Evolutionary conservation across 2,329 filamentous ascomycete species (phyloP).

Genomic region (Fusarium equiseti): DNA sequence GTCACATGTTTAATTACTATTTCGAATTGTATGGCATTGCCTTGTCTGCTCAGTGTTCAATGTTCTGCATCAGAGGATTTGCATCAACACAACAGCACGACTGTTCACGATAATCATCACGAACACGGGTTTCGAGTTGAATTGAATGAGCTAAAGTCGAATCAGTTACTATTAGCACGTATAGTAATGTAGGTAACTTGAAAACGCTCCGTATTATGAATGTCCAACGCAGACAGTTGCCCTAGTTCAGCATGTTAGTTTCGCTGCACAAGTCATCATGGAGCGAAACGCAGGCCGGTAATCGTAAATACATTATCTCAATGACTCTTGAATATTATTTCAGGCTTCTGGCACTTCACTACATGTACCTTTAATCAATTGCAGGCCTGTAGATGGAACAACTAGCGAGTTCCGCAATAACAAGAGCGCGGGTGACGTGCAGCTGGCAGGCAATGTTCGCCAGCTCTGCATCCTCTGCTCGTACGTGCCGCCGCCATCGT

Average conservation of each 20-base stretch:
- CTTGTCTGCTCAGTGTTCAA: background rate
- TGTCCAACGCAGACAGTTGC: background rate
- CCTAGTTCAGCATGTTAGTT: background rate
- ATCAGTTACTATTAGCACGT: no score
- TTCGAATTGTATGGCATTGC: background rate
- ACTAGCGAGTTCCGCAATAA: background rate
- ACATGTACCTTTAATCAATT: background rate
- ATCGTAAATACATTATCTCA: background rate
- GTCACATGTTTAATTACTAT: background rate
- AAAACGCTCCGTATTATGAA: background rate
- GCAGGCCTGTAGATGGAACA: background rate
- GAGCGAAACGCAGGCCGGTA: background rate
- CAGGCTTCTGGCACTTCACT: background rate
- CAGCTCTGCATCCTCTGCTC: slow-evolving; percentile 3
- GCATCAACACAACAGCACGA: background rate
- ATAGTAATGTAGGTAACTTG: background rate
- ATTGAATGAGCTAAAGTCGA: background rate
- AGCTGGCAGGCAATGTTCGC: slow-evolving; percentile 30
- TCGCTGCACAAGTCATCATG: background rate
- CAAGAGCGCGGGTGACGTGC: background rate
- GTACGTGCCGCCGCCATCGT: no score
- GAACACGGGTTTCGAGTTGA: background rate
- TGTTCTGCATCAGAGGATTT: background rate
- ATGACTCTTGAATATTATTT: background rate
- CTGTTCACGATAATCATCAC: background rate